Evolutionary conservation across 2,329 filamentous ascomycete species (phyloP).

Genomic region (Leptographium galeiforme): DNA sequence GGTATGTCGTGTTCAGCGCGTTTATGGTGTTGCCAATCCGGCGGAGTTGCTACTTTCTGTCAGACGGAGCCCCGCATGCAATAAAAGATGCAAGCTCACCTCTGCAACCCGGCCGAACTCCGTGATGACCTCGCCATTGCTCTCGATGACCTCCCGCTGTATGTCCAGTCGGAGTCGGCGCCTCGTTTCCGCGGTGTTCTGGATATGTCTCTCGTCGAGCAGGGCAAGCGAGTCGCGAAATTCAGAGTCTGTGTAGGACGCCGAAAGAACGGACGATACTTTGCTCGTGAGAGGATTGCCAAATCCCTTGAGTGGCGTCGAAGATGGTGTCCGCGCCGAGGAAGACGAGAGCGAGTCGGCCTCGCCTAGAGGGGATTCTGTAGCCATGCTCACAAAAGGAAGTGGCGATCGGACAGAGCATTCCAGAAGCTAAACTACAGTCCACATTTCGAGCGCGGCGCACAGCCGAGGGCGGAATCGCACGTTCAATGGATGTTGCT

Average conservation of each 20-base stretch:
- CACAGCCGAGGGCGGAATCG: neutral
- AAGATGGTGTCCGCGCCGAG: constrained; percentile 19
- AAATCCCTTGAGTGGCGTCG: constrained; percentile 22
- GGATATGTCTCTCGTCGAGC: constrained; percentile 56
- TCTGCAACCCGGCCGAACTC: constrained; percentile 86
- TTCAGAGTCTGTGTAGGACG: constrained; percentile 84
- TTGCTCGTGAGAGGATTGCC: constrained; percentile 63
- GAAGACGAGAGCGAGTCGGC: constrained; percentile 11
- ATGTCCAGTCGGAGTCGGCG: constrained; percentile 69
- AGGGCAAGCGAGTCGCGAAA: constrained; percentile 74
- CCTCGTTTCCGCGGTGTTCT: constrained; percentile 65
- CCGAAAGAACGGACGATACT: constrained; percentile 73
- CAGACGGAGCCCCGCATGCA: neutral
- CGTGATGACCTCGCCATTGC: constrained; percentile 76
- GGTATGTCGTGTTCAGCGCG: constrained; percentile 66
- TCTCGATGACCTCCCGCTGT: constrained; percentile 84
- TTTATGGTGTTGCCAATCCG: constrained; percentile 69
- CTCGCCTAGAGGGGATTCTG: neutral
- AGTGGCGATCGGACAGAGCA: neutral
- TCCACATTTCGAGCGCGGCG: neutral
- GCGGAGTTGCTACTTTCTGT: constrained; percentile 55
- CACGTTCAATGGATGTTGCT: neutral
- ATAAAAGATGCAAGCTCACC: constrained; percentile 32
- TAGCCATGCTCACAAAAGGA: constrained; percentile 7
- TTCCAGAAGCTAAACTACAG: neutral